Base-by-base conservation (phyloP, 257 asterid species). In the Misopates orontium region DNA sequence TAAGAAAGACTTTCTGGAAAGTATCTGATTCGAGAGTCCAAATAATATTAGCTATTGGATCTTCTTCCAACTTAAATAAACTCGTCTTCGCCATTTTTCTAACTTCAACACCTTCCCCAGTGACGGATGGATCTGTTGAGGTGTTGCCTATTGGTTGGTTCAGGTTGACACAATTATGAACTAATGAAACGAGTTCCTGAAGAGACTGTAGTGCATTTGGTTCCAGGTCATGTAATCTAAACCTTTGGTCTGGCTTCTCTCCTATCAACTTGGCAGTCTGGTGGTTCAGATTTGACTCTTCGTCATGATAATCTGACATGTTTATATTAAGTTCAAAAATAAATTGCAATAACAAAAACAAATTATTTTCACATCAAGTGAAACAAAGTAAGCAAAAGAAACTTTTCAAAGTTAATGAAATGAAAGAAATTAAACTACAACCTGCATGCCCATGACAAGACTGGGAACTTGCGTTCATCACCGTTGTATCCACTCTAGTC, bases 11-110 rank as follows among this genome's bases (percentile, higher is more conserved):
- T n/a, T 71, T 70, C 57, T 65, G 85, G 72, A 88, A 82, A 64
- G 80, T 77, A 78, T 42, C 81, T 20, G 95, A 90, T 64, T 86
- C 80, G 32, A 94, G 88, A 60, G 73, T 85, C 96, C 95, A 84
- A 83, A 94, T 58, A 51, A 82, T 65, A 69, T 73, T 74, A 69
- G 98, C 93, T 71, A 90, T 69, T 56, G 85, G 87, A 83, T 94
- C 95, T 58, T 85, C 94, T 56, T 69, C 76, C 82, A 84, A 73
- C 82, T 78, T 77, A 67, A 73, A 76, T 16, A 80, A 67, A 62
- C 70, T 68, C 15, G 63, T 71, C 65, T 72, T 71, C 48, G 42
- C 40, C 28, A 52, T 23, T 73, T 73, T 73, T 73, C 71, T 66
- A 24, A 58, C 63, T 57, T 71, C 78, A 69, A 70, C 70, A 55